Conservation (phyloP, 768 basidiomycete genomes). For the Termitomyces sp. region DNA sequence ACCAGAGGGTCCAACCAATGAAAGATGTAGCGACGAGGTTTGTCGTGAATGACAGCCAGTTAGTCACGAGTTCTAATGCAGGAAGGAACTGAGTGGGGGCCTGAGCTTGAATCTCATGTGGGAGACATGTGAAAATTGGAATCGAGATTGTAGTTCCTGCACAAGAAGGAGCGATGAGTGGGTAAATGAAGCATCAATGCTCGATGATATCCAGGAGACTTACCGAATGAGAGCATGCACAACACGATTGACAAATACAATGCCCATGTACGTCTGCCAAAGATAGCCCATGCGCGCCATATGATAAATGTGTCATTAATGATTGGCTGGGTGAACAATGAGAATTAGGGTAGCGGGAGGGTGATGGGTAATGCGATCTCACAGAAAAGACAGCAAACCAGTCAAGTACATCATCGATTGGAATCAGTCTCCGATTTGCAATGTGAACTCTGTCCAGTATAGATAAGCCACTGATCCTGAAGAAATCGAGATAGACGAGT, state of each 20-base stretch:
- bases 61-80: too few relatives aligned
- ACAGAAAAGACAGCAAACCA: neutral
- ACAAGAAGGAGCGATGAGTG: neutral
- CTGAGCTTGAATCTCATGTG: too few relatives aligned
- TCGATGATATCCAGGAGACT: neutral
- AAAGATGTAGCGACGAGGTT: neutral
- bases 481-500: neutral
- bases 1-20: neutral
- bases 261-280: neutral
- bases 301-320: neutral
- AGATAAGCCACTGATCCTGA: neutral
- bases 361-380: neutral
- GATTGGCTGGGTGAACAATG: neutral
- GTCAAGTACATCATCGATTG: neutral
- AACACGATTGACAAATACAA: neutral
- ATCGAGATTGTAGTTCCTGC: neutral
- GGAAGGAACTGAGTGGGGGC: too few relatives aligned
- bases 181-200: neutral
- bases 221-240: neutral
- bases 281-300: neutral
- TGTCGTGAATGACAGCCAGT: neutral
- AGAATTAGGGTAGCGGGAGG: neutral
- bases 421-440: neutral
- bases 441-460: neutral
- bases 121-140: neutral